These are phyloP conservation scores for Mitragyna speciosa DNA, from an alignment of 257 asterid genomes.

Conservation along the genomic window DNA sequence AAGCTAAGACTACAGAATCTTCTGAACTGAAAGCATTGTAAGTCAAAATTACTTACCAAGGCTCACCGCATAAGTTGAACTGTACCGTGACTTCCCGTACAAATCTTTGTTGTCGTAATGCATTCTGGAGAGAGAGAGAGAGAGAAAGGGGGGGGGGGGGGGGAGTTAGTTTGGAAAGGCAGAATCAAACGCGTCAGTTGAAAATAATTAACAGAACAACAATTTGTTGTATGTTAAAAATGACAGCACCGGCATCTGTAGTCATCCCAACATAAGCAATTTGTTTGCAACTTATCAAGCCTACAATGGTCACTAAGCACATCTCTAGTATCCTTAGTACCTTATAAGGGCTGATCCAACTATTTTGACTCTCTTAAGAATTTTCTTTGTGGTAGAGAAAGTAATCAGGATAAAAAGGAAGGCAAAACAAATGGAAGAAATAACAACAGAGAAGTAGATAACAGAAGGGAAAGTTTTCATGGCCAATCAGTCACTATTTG, in stretches of 20 bases:
- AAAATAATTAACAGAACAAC: background rate
- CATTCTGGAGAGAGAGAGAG: slow-evolving; percentile 52
- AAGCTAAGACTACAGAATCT: background rate
- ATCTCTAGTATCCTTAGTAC: background rate
- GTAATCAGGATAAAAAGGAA: background rate
- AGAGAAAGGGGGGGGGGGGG: slow-evolving; percentile 12
- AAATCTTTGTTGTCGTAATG: slow-evolving; percentile 85
- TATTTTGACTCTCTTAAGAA: background rate
- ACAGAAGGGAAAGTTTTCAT: background rate
- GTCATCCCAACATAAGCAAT: background rate
- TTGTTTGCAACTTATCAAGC: background rate
- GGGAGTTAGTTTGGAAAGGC: too few species aligned
- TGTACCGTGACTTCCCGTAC: slow-evolving; percentile 88
- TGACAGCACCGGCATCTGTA: background rate
- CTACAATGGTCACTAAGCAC: background rate
- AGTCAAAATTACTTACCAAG: slow-evolving; percentile 61
- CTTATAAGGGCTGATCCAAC: background rate
- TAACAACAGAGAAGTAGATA: background rate
- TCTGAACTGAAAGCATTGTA: background rate
- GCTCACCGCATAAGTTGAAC: slow-evolving; percentile 95
- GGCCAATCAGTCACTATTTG: background rate
- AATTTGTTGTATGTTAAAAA: background rate
- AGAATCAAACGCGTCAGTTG: background rate
- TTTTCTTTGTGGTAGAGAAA: background rate
- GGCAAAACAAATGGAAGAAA: background rate